Conservation (phyloP, 352 stramenopile species). For the Pythium pyrilobum region DNA sequence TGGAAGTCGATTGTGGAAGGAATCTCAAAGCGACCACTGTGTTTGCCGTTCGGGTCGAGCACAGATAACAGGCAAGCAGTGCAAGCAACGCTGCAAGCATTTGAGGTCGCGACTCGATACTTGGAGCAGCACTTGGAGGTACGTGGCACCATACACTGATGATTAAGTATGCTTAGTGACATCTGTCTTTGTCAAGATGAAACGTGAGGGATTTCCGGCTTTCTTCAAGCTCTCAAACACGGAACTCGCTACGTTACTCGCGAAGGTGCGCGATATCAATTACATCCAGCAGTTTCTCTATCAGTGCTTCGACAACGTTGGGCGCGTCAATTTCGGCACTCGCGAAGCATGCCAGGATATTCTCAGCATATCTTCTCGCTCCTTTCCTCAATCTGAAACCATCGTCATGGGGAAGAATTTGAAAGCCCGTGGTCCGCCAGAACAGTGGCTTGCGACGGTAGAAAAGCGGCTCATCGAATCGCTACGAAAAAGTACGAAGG, state of each 20-base stretch:
- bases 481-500: conserved; percentile 46
- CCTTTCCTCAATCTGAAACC: conserved; percentile 31
- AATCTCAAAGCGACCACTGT: conserved; percentile 43
- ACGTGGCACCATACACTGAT: neutral
- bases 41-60: conserved; percentile 50
- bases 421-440: conserved; percentile 58
- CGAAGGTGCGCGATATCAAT: conserved; percentile 35
- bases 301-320: conserved; percentile 71
- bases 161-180: neutral
- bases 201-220: conserved; percentile 48
- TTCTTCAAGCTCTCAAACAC: conserved; percentile 66
- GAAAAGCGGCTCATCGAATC: conserved; percentile 57
- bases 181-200: conserved; percentile 18
- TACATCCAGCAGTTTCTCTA: conserved; percentile 52
- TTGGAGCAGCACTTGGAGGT: conserved; percentile 55
- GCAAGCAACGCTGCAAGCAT: conserved; percentile 37
- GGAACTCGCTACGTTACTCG: conserved; percentile 48
- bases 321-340: conserved; percentile 45
- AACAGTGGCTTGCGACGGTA: conserved; percentile 59
- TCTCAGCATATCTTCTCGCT: conserved; percentile 30
- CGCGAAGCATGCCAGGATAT: conserved; percentile 63
- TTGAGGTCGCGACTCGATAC: conserved; percentile 40
- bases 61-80: conserved; percentile 38
- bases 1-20: conserved; percentile 48
- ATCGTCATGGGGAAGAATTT: conserved; percentile 69